Evolutionary conservation across 1,284 basidiomycete genomes (phyloP).

Genomic region (Leccinum glutinopallens): DNA sequence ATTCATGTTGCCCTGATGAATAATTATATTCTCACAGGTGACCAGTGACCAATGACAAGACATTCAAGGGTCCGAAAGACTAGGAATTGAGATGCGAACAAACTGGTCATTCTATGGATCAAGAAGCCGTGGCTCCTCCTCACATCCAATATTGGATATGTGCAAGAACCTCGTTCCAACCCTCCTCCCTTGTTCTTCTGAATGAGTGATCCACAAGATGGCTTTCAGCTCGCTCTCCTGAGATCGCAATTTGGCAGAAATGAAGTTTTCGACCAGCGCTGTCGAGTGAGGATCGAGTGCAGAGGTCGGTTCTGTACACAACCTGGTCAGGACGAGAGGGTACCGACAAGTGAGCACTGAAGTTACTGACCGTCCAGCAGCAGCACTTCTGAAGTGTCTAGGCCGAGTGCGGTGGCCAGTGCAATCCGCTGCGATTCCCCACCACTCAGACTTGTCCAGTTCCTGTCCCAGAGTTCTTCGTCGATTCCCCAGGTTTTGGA

Average conservation of each 20-base stretch:
- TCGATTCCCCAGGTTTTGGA: constrained; percentile 70
- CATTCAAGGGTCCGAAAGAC: not conserved
- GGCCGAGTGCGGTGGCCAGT: constrained; percentile 70
- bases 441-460: constrained; percentile 79
- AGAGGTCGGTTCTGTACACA: constrained; percentile 77
- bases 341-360: constrained; percentile 33
- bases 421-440: constrained; percentile 85
- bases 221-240: constrained; percentile 61
- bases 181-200: constrained; percentile 73
- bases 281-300: constrained; percentile 78
- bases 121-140: constrained; percentile 43
- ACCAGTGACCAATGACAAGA: not conserved
- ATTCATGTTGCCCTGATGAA: rapidly evolving
- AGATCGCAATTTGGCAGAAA: constrained; percentile 55
- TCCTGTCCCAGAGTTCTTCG: constrained; percentile 69
- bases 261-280: constrained; percentile 61
- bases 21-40: not conserved
- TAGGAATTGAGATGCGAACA: no score
- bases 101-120: constrained; percentile 21
- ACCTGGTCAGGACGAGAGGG: not conserved
- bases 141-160: constrained; percentile 48
- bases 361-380: constrained; percentile 73
- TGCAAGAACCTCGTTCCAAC: constrained; percentile 72
- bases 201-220: constrained; percentile 87
- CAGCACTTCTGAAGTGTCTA: constrained; percentile 78